Percentiles rank a stretch among this genome's conserved stretches.
phyloP scores from a whole-genome alignment of 1,284 basidiomycete species.

The Ustanciosporium gigantosporum region DNA sequence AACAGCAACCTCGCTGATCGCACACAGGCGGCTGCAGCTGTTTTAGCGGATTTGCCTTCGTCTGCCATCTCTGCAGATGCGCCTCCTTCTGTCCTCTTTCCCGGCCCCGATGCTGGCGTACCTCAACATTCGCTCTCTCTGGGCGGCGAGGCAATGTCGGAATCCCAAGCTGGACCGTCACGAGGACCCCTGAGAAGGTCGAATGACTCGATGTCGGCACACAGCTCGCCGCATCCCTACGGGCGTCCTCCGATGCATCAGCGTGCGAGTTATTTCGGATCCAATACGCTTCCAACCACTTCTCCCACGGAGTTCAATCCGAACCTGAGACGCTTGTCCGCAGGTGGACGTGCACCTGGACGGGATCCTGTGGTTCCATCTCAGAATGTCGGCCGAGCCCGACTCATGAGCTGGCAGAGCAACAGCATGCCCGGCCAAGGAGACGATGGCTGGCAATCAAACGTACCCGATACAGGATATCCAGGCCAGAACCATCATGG shows the following conservation, averaged over 20 bases:
- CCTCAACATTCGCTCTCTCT: conserved; percentile 13
- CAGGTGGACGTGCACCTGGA: conserved; percentile 9
- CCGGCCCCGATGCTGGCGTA: conserved; percentile 8
- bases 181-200: conserved; percentile 9
- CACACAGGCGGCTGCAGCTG: neutral
- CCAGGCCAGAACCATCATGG: neutral
- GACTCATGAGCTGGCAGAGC: conserved; percentile 39
- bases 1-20: neutral
- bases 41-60: neutral
- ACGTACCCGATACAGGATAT: conserved; percentile 6
- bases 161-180: conserved; percentile 34
- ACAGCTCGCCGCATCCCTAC: conserved; percentile 19
- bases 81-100: conserved; percentile 22
- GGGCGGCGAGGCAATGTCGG: conserved; percentile 15
- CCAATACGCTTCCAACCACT: conserved; percentile 4
- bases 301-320: conserved; percentile 21
- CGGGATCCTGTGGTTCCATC: conserved; percentile 31
- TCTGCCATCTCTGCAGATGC: neutral
- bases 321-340: conserved; percentile 24
- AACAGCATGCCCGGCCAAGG: conserved; percentile 1
- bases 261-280: conserved; percentile 12
- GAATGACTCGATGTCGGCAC: conserved; percentile 13
- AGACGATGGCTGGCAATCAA: conserved; percentile 21
- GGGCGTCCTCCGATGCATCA: conserved; percentile 9
- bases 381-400: conserved; percentile 28